Evolutionary conservation across 2,329 filamentous ascomycete species (phyloP), one percentile per base, ranked within the genome.

Genomic region (Xylariaceae sp.): DNA sequence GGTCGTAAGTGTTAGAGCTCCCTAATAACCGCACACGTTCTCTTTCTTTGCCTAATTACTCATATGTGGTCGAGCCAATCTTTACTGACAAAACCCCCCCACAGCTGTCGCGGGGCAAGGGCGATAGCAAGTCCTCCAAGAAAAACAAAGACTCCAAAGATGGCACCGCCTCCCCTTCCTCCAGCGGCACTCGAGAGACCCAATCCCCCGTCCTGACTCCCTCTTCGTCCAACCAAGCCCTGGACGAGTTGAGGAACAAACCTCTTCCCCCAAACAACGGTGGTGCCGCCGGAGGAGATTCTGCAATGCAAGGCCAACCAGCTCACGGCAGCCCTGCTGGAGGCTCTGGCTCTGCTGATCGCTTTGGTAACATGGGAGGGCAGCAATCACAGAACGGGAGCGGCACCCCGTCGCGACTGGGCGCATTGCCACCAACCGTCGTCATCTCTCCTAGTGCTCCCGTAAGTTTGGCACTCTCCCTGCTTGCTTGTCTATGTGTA

Each of bases 361-460:
- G 68, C 46, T 71, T 69, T 50, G 58, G 53, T 36, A 59, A 55
- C 39, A 49, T 64, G 43, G 64, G 64, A 47, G 55, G 64, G 49
- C 64, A 67, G 51, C 67, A 67, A 55, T 61, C 67, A 49, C 67
- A 71, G 53, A 77, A 76, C 67, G 76, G 79, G 56, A 67, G 69
- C 47, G 77, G 72, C 53, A 86, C 84, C 32, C 80, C 85, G 25
- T 78, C 74, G 58, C 77, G 86, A 62, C 74, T 80, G 57, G 79
- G 79, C 23, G 70, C 75, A 49, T 74, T 89, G 48, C 85, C 88
- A 36, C 92, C 92, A 19, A 94, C 88, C 61, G 91, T 97, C 49
- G 82, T 96, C 56, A 93, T 97, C 67, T 96, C 90, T 68, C 91
- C 91, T 43, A 97, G 92, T 63, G 87, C 88, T 67, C 90, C 91